phyloP scores from a whole-genome alignment of 495 filamentous ascomycete species.

The Neurospora sp. region DNA sequence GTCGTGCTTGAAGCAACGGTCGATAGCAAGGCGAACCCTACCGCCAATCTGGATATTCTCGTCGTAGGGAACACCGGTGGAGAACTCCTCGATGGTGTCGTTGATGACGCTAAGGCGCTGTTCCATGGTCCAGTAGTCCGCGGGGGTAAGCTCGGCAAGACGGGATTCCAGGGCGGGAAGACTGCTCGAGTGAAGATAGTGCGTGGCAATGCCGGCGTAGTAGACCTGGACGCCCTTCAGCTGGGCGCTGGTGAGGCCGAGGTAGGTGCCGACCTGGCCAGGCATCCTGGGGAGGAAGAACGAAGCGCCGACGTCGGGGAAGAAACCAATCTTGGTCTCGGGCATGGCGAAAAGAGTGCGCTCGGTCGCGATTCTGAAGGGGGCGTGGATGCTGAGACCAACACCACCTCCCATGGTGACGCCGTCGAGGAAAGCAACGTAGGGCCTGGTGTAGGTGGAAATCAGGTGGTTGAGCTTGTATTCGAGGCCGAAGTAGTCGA shows the following conservation, averaged over 20 bases:
- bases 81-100: constrained; percentile 83
- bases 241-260: constrained; percentile 76
- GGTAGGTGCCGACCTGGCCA: constrained; percentile 75
- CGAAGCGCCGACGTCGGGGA: constrained; percentile 90
- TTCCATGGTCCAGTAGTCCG: constrained; percentile 52
- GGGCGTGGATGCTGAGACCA: constrained; percentile 86
- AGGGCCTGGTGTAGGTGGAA: constrained; percentile 89
- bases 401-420: constrained; percentile 98
- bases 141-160: constrained; percentile 80
- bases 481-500: constrained; percentile 81
- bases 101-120: constrained; percentile 63
- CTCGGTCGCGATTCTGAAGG: constrained; percentile 93
- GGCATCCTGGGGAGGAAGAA: constrained; percentile 91
- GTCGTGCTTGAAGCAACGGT: constrained; percentile 65
- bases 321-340: constrained; percentile 95
- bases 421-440: constrained; percentile 93
- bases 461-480: constrained; percentile 91
- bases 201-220: constrained; percentile 79
- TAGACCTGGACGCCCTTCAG: constrained; percentile 74
- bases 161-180: constrained; percentile 71
- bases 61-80: constrained; percentile 65
- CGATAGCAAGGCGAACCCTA: constrained; percentile 62
- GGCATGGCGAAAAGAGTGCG: constrained; percentile 95
- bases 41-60: constrained; percentile 55
- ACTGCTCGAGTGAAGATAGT: constrained; percentile 85